Conservation (phyloP, 495 filamentous ascomycete species). For the Daldinia loculata region DNA sequence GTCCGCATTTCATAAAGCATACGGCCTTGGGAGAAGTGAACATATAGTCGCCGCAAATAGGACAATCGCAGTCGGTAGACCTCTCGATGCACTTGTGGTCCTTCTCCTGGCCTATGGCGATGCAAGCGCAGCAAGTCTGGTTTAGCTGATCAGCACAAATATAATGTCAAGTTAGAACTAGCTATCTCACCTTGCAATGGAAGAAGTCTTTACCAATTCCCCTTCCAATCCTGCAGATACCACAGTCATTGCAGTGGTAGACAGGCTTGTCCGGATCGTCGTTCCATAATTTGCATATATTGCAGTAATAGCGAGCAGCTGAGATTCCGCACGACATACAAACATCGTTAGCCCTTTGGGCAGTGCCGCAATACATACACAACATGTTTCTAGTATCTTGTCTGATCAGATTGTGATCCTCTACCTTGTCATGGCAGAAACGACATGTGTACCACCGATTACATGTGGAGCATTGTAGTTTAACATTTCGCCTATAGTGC, state of each 20-base stretch:
- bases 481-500: conserved; percentile 96
- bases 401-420: conserved; percentile 83
- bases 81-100: conserved; percentile 93
- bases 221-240: conserved; percentile 90
- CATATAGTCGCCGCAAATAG: conserved; percentile 98
- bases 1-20: conserved; percentile 94
- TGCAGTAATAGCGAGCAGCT: conserved; percentile 92
- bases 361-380: conserved; percentile 92
- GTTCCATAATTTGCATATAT: conserved; percentile 96
- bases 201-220: conserved; percentile 96
- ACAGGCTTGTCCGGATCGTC: conserved; percentile 90
- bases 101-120: conserved; percentile 79
- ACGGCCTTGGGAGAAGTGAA: conserved; percentile 91
- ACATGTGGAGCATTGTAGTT: conserved; percentile 90
- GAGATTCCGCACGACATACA: conserved; percentile 79
- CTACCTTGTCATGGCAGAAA: conserved; percentile 88
- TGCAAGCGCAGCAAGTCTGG: conserved; percentile 89
- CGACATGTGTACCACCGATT: conserved; percentile 94
- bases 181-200: conserved; percentile 85
- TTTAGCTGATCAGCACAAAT: conserved; percentile 13
- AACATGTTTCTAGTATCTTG: conserved; percentile 93
- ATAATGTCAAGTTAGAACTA: background rate
- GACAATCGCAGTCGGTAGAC: conserved; percentile 93
- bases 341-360: conserved; percentile 81
- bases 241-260: conserved; percentile 97